Percentiles rank a stretch among this genome's conserved stretches.
These are phyloP conservation scores for Puccinia coronata DNA, from an alignment of 1,284 basidiomycete species.

Conservation along the genomic window DNA sequence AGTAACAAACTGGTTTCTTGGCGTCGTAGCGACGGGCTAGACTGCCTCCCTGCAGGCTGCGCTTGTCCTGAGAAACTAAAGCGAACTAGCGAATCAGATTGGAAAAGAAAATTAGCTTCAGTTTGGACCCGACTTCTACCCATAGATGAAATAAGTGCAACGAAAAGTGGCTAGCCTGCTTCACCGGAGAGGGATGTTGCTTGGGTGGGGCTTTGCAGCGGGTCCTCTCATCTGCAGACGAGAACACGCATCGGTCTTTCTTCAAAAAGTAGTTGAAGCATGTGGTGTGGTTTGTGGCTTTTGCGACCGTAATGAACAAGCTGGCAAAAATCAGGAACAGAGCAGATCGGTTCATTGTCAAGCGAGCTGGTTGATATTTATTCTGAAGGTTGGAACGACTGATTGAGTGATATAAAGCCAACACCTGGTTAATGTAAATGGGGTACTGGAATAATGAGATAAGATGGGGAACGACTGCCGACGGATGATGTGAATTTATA, in stretches of 20 bases:
- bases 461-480: too few species aligned
- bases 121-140: background rate
- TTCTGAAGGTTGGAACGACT: background rate
- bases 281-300: constrained; percentile 25
- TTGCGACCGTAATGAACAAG: background rate
- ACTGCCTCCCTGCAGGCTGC: background rate
- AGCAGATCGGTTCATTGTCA: background rate
- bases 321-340: background rate
- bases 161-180: background rate
- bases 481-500: too few species aligned
- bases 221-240: background rate
- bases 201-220: constrained; percentile 17
- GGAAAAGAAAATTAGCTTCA: background rate
- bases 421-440: too few species aligned
- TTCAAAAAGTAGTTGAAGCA: constrained; percentile 42
- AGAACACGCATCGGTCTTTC: constrained; percentile 33
- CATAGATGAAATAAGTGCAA: too few species aligned
- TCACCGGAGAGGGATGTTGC: background rate
- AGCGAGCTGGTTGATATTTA: background rate
- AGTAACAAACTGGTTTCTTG: background rate
- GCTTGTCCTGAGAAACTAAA: background rate
- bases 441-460: too few species aligned
- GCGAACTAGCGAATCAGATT: background rate
- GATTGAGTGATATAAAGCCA: too few species aligned
- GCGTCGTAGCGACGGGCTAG: constrained; percentile 39